A percentile compares a stretch with the other conserved stretches of the same genome.
Conservation (phyloP, 2,329 filamentous ascomycete species). For the Sarocladiaceae sp. region DNA sequence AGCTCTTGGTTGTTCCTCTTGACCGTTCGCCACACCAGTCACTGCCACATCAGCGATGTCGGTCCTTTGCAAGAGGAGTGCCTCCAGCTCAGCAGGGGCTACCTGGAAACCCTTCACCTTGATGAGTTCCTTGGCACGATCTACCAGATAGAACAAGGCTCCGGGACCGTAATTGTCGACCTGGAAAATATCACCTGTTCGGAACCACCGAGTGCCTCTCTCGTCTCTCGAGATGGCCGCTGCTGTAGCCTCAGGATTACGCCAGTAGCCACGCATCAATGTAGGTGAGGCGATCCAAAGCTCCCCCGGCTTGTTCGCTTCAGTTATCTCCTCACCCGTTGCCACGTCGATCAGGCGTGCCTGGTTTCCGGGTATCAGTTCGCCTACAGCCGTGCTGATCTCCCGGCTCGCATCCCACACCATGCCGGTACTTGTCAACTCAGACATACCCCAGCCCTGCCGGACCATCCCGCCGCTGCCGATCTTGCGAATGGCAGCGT, state of each 20-base stretch:
- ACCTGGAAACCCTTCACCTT: conserved; percentile 56
- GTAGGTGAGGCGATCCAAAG: conserved; percentile 68
- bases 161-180: conserved; percentile 48
- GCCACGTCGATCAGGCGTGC: conserved; percentile 59
- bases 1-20: conserved; percentile 55
- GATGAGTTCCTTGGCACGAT: conserved; percentile 63
- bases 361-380: conserved; percentile 34
- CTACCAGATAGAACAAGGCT: conserved; percentile 55
- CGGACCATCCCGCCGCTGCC: conserved; percentile 36
- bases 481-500: conserved; percentile 39
- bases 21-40: conserved; percentile 49
- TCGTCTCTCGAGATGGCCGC: conserved; percentile 44
- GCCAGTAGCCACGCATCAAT: conserved; percentile 73
- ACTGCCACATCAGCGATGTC: conserved; percentile 58
- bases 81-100: conserved; percentile 45
- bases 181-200: conserved; percentile 68
- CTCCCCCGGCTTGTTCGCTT: conserved; percentile 55
- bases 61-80: conserved; percentile 28
- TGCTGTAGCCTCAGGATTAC: conserved; percentile 59
- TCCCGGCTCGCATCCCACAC: conserved; percentile 59
- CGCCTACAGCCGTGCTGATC: conserved; percentile 19
- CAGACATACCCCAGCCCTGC: conserved; percentile 88
- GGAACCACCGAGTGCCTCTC: conserved; percentile 57
- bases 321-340: conserved; percentile 43
- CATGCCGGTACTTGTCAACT: conserved; percentile 65